Evolutionary conservation across 805 yeast species (phyloP).

Genomic region (Debaryomyces tyrocola): DNA sequence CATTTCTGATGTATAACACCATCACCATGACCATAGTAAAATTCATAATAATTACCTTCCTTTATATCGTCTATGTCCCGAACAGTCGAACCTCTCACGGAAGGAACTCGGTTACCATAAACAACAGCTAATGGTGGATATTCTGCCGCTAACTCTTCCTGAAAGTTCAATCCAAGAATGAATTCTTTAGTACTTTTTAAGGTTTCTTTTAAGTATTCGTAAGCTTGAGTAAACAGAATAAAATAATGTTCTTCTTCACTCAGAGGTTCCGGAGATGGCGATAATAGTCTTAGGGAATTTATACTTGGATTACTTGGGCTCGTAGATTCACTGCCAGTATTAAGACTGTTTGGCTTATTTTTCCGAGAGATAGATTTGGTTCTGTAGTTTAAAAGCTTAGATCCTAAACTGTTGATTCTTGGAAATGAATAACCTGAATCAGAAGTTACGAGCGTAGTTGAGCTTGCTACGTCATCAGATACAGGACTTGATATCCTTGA

Average conservation of each 20-base stretch:
- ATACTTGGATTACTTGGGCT: neutral
- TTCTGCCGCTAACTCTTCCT: conserved; percentile 40
- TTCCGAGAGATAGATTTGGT: conserved; percentile 15
- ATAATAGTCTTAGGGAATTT: neutral
- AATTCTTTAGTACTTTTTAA: conserved; percentile 60
- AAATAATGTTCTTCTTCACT: conserved; percentile 6
- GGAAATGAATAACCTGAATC: conserved; percentile 17
- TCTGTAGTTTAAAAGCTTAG: conserved; percentile 26
- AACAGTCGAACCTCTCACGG: conserved; percentile 79
- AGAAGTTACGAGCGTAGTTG: neutral
- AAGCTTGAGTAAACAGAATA: conserved; percentile 56
- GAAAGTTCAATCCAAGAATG: conserved; percentile 54
- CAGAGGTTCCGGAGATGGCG: neutral
- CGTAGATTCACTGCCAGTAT: neutral
- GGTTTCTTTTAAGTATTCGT: conserved; percentile 62
- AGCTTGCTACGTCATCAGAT: neutral
- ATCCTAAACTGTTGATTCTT: conserved; percentile 25
- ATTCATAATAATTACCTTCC: conserved; percentile 71
- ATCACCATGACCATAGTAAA: conserved; percentile 87
- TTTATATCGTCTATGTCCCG: conserved; percentile 58
- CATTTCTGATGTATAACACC: conserved; percentile 86
- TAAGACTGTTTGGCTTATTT: conserved; percentile 1
- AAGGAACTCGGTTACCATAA: conserved; percentile 80
- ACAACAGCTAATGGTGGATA: conserved; percentile 87
- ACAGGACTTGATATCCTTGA: conserved; percentile 10